These are phyloP conservation scores for Ceriops decandra DNA, from an alignment of 345 rosid genomes.

Conservation along the genomic window DNA sequence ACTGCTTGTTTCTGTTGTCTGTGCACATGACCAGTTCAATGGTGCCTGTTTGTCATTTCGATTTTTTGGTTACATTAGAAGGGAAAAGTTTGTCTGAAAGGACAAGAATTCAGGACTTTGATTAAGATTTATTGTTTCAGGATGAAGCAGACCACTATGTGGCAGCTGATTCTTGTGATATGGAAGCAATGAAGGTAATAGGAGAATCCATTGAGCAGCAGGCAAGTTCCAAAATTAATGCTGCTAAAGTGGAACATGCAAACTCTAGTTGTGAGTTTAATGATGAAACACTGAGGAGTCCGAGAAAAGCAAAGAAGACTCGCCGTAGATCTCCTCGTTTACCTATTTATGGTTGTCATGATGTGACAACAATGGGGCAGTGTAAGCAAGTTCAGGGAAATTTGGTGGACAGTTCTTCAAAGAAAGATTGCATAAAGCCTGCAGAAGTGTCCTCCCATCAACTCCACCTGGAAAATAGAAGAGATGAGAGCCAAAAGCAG, in stretches of 20 bases:
- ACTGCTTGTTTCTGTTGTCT: background rate
- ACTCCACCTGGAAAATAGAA: constrained; percentile 21
- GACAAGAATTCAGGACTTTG: no score
- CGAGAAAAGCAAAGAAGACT: constrained; percentile 24
- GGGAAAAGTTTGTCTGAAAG: no score
- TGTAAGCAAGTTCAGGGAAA: constrained; percentile 24
- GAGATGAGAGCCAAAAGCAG: constrained; percentile 14
- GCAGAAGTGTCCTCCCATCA: constrained; percentile 21
- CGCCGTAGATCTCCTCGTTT: constrained; percentile 14
- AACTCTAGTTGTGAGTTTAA: constrained; percentile 27
- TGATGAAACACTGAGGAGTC: constrained; percentile 18
- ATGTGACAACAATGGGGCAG: constrained; percentile 20
- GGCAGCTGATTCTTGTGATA: constrained; percentile 13
- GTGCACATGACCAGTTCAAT: no score
- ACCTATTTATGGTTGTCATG: constrained; percentile 31
- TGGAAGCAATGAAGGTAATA: constrained; percentile 17
- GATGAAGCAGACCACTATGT: constrained; percentile 18
- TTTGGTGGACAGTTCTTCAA: constrained; percentile 26
- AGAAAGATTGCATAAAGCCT: constrained; percentile 11
- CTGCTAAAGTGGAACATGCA: constrained; percentile 27
- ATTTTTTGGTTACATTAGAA: no score
- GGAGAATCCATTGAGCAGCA: constrained; percentile 33
- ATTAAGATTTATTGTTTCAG: constrained; percentile 21
- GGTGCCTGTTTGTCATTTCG: background rate
- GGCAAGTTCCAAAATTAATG: constrained; percentile 30